Evolutionary conservation across 1,284 basidiomycete species (phyloP).

Genomic region (Nidula niveotomentosa): DNA sequence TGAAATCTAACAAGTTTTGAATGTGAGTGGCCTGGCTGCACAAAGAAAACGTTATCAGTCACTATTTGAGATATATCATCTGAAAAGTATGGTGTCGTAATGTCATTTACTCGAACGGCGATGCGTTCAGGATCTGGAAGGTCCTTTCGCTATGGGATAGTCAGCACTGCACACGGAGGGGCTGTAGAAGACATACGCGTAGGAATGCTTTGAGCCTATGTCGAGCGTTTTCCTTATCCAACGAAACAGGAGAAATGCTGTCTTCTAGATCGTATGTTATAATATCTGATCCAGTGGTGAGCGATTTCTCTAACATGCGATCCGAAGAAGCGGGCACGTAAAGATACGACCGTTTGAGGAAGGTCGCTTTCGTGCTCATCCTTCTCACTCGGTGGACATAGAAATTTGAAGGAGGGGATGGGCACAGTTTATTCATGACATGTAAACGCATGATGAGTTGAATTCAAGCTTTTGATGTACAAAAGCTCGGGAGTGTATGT

Average conservation of each 20-base stretch:
- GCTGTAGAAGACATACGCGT: slow-evolving; percentile 34
- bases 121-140: slow-evolving; percentile 51
- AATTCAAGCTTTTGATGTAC: too few species aligned
- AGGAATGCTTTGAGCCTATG: slow-evolving; percentile 59
- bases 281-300: slow-evolving; percentile 62
- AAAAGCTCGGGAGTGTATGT: too few species aligned
- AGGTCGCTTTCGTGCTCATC: slow-evolving; percentile 12
- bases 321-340: slow-evolving; percentile 80
- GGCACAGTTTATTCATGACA: too few species aligned
- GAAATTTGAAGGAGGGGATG: too few species aligned
- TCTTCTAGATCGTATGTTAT: slow-evolving; percentile 90
- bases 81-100: slow-evolving; percentile 70
- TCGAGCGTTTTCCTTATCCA: slow-evolving; percentile 66
- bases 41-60: slow-evolving; percentile 13
- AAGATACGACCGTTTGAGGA: slow-evolving; percentile 52
- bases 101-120: slow-evolving; percentile 77
- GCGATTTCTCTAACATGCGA: slow-evolving; percentile 80
- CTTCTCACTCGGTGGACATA: too few species aligned
- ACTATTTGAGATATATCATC: slow-evolving; percentile 74
- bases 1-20: slow-evolving; percentile 33
- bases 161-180: slow-evolving; percentile 1
- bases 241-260: slow-evolving; percentile 63
- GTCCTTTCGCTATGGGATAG: slow-evolving; percentile 21
- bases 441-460: too few species aligned
- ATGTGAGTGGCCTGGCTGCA: neutral